phyloP scores from a whole-genome alignment of 805 yeast genomes.

The Saccharomycopsis oosterbeekiorum region DNA sequence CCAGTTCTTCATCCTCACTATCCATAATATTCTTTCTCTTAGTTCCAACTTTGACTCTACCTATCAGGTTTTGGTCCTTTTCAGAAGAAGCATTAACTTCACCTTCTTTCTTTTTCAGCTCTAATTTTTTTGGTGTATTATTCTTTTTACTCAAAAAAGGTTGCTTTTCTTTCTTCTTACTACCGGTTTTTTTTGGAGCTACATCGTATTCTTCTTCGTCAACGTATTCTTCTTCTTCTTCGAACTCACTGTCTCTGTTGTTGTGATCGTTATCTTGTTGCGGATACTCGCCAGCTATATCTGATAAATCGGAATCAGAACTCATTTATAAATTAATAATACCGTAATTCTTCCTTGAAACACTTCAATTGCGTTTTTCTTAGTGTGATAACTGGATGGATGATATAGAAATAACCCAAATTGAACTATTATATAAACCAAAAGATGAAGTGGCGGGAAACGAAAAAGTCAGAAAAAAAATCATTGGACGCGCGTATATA shows the following conservation, averaged over 20 bases:
- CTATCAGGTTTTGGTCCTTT: conserved; percentile 1
- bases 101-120: not conserved
- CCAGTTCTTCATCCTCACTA: conserved; percentile 9
- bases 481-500: no score
- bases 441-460: no score
- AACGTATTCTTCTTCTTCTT: conserved; percentile 1
- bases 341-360: not conserved
- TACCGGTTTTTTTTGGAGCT: conserved; percentile 1
- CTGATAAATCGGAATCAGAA: conserved; percentile 1
- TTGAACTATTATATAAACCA: no score
- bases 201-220: conserved; percentile 7
- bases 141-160: not conserved
- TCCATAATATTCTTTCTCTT: conserved; percentile 2
- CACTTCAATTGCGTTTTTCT: no score
- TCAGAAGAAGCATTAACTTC: not conserved
- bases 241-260: conserved; percentile 4
- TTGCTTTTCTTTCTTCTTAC: conserved; percentile 12
- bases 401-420: no score
- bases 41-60: conserved; percentile 1
- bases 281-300: not conserved
- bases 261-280: conserved; percentile 3
- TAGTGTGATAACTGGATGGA: no score
- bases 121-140: not conserved
- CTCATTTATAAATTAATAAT: not conserved
- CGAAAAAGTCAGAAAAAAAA: no score